Evolutionary conservation across 78 protist genomes (phyloP).

Genomic region (Dictyostelium capitatum): DNA sequence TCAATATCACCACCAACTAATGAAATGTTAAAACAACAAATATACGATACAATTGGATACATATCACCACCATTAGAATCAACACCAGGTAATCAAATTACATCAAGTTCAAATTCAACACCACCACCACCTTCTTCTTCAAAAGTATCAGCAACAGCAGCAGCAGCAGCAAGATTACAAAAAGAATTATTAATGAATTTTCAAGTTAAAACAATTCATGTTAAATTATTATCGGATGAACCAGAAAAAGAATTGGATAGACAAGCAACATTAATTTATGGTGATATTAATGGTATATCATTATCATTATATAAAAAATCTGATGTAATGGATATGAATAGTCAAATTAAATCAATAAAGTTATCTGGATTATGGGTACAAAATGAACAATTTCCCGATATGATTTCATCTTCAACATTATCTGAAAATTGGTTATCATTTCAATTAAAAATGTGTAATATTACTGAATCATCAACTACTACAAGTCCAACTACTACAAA

Average conservation of each 20-base stretch:
- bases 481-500: not conserved
- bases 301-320: conserved; percentile 14
- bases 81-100: not conserved
- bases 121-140: not conserved
- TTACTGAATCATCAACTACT: not conserved
- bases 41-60: conserved; percentile 53
- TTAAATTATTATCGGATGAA: conserved; percentile 20
- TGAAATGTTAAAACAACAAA: conserved; percentile 19
- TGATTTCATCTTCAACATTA: conserved; percentile 45
- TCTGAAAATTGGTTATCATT: conserved; percentile 17
- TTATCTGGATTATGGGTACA: conserved; percentile 78
- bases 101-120: not conserved
- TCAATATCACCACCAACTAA: not conserved
- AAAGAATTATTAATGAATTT: conserved; percentile 41
- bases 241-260: conserved; percentile 24
- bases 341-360: conserved; percentile 30
- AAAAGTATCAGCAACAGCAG: not conserved
- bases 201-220: conserved; percentile 55
- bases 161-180: not conserved
- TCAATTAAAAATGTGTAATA: conserved; percentile 41
- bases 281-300: conserved; percentile 42
- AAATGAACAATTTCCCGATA: conserved; percentile 76
- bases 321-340: not conserved
- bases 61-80: conserved; percentile 5
- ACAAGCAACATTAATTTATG: conserved; percentile 64